Evolutionary conservation across 345 rosid species (phyloP), one percentile per base, ranked within the genome.

Genomic region (Brassica nigra): DNA sequence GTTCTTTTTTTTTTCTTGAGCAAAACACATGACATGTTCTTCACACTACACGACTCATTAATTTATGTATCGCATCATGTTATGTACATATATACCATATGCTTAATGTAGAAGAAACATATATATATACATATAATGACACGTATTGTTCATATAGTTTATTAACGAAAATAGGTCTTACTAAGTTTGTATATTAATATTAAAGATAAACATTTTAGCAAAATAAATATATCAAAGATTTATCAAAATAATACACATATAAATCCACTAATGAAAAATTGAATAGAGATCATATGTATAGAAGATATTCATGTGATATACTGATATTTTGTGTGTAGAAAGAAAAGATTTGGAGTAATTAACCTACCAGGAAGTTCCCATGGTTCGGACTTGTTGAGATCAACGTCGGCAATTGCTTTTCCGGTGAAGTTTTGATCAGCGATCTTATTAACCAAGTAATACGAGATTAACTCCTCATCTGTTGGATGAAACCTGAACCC

Each of bases 401-500:
- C 99, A 76, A 95, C 99, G 61, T 95, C 98, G 30, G 83, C 88
- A 70, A 95, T 84, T 2, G 99, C 99, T 66, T 89, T 90, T 16
- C 90, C 97, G 0, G 96, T 90, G 74, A 95, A 95, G 83, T 71
- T 89, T 75, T 92, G 84, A 85, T 95, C 98, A 4, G 97, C 85
- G 28, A 95, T 93, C 87, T 95, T 95, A 88, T 83, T 93, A 34
- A 88, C 85, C 28, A 95, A 94, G 80, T 95, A 95, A 81, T 69
- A 93, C 12, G 93, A 93, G 75, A 95, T 86, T 79, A 95, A 91
- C 66, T 95, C 99, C 81, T 95, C 99, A 30, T 95, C 99, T 0
- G 97, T 93, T 0, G 99, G 99, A 85, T 95, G 99, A 79, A 95
- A 95, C 70, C 99, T 90, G 77, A 95, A 95, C 30, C 99, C 99